Conservation (phyloP, 805 yeast species). For the Clavispora santaluciae region DNA sequence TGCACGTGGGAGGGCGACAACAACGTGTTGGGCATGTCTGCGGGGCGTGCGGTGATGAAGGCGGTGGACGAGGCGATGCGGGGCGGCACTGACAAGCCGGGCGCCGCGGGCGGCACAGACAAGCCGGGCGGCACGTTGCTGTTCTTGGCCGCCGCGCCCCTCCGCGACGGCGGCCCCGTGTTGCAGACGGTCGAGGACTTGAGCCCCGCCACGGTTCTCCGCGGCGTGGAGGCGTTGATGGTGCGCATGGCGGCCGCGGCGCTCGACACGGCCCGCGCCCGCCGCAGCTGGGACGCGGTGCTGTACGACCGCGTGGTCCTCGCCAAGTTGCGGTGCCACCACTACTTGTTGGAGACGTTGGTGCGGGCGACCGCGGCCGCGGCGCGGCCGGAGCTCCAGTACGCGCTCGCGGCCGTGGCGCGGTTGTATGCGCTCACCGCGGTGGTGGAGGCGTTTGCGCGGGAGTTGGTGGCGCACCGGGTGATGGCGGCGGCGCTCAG, state of each 20-base stretch:
- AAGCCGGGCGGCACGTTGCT: conserved; percentile 10
- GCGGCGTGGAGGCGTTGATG: conserved; percentile 33
- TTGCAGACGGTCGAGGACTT: conserved; percentile 12
- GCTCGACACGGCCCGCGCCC: conserved; percentile 22
- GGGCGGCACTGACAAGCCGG: conserved; percentile 3
- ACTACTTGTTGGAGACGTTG: conserved; percentile 33
- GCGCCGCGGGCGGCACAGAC: not conserved
- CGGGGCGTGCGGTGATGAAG: conserved; percentile 38
- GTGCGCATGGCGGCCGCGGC: conserved; percentile 31
- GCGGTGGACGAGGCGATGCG: conserved; percentile 24
- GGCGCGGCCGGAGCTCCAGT: conserved; percentile 20
- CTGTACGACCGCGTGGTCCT: conserved; percentile 35
- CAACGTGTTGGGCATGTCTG: conserved; percentile 39
- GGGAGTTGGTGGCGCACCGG: conserved; percentile 33
- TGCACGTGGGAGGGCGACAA: conserved; percentile 50
- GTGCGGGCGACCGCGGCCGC: conserved; percentile 19
- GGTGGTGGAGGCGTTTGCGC: conserved; percentile 26
- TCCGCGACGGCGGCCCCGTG: conserved; percentile 4
- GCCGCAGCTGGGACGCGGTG: conserved; percentile 31
- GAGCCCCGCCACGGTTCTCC: conserved; percentile 13
- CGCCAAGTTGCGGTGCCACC: conserved; percentile 42
- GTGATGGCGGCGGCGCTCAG: conserved; percentile 29
- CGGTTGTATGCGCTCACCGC: conserved; percentile 28
- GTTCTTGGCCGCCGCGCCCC: conserved; percentile 13
- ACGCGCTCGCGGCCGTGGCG: conserved; percentile 26